A percentile compares a stretch with the other conserved stretches of the same genome.
phyloP scores from a whole-genome alignment of 441 rosid genomes.

The Mallotus japonicus region DNA sequence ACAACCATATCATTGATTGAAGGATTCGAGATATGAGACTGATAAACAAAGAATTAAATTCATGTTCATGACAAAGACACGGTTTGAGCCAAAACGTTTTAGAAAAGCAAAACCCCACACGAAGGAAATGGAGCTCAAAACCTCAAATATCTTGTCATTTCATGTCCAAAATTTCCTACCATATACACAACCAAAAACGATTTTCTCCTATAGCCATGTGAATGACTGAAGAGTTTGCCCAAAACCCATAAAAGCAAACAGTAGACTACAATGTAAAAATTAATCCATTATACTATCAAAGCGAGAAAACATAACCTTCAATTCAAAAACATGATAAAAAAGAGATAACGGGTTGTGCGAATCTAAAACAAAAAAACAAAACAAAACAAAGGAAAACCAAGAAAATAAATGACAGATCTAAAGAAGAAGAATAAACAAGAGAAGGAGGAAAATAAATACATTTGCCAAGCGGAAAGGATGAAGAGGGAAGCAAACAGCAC shows the following conservation, averaged over 20 bases:
- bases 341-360: not conserved
- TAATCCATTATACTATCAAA: not conserved
- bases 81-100: too few species aligned
- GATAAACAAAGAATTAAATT: not conserved
- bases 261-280: too few species aligned
- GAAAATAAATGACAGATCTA: not conserved
- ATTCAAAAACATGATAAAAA: not conserved
- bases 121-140: too few species aligned
- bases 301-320: not conserved
- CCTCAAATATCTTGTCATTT: too few species aligned
- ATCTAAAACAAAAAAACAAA: not conserved
- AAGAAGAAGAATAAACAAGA: not conserved
- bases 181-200: too few species aligned
- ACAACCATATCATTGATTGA: not conserved
- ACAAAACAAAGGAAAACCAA: not conserved
- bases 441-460: slow-evolving; percentile 24
- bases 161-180: too few species aligned
- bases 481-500: slow-evolving; percentile 48
- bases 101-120: too few species aligned
- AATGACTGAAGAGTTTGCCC: too few species aligned
- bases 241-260: too few species aligned
- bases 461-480: slow-evolving; percentile 52
- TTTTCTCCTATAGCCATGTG: too few species aligned
- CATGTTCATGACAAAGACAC: too few species aligned
- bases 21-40: not conserved